Evolutionary conservation across 768 basidiomycete species (phyloP), one percentile per base, ranked within the genome.

Genomic region (Pisolithus tinctorius): DNA sequence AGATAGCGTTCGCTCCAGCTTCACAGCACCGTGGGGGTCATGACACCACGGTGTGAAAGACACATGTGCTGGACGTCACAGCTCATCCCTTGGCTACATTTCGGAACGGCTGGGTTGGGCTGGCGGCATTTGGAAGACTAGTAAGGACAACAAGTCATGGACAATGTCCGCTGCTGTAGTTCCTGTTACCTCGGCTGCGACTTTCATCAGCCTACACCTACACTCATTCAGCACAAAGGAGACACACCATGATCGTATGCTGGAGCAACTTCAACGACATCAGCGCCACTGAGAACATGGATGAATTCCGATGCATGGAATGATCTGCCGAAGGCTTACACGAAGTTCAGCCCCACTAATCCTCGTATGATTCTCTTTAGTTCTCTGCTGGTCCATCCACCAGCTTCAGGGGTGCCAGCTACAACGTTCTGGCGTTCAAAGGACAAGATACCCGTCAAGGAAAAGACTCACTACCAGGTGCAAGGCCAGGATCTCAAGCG

Each of bases 331-430:
- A 34, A 54, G 16, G 26, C 57, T 44, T 70, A 88, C 88, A 91
- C 81, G 51, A 90, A 82, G 63, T 90, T 88, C 31, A 93, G 69
- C 4, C 88, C 88, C 2, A 79, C 79, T 11, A 92, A 73, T 13
- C 90, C 89, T 52, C 90, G 80, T 47, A 91, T 74, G 58, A 90
- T 86, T 34, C 86, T 78, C 60, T 90, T 89, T 39, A 88, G 74
- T 67, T 91, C 89, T 45, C 88, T 80, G 17, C 80, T 83, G 3
- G 89, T 88, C 88, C 86, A 90, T 11, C 89, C 89, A 30, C 89
- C 89, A 2, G 84, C 75, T 64, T 92, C 89, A 13, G 89, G 89
- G 1, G 89, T 91, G 13, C 89, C 88, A 51, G 90, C 85, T 88
- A 60, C 4, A 39, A 48, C 23, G 6, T 9, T 13, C 9, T 54